Evolutionary conservation across 441 rosid genomes (phyloP).

Genomic region (Rhodomyrtus psidioides): DNA sequence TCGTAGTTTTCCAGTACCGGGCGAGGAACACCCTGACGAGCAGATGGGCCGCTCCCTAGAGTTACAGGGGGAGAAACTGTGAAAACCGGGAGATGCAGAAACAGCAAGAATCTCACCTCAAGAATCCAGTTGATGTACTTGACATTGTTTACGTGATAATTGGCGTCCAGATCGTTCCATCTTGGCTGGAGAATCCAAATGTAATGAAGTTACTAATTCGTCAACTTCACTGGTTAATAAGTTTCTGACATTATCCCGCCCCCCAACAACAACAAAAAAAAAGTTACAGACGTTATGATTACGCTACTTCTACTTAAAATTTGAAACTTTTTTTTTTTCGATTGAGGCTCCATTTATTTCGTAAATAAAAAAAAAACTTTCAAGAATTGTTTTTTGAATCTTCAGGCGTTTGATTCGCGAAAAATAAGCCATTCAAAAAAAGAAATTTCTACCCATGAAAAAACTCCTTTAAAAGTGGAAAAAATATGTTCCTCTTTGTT

Average conservation of each 20-base stretch:
- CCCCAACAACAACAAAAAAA: too few relatives aligned
- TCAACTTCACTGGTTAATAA: background rate
- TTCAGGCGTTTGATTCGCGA: too few relatives aligned
- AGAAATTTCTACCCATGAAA: too few relatives aligned
- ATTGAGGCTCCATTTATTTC: too few relatives aligned
- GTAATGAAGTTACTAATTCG: background rate
- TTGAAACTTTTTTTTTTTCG: too few relatives aligned
- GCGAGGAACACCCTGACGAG: background rate
- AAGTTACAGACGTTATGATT: too few relatives aligned
- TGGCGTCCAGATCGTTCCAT: background rate
- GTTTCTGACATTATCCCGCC: background rate
- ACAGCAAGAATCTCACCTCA: background rate
- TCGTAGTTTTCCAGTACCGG: background rate
- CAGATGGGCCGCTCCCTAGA: background rate
- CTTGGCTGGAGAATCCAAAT: background rate
- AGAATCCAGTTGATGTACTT: constrained; percentile 1
- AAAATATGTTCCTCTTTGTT: too few relatives aligned
- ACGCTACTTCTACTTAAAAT: too few relatives aligned
- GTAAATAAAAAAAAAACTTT: too few relatives aligned
- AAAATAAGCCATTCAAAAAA: too few relatives aligned
- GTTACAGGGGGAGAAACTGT: background rate
- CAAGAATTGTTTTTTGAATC: too few relatives aligned
- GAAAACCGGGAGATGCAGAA: background rate
- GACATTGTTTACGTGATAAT: background rate
- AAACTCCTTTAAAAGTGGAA: too few relatives aligned